Percentiles rank a stretch among this genome's conserved stretches.
Evolutionary conservation across 2,329 filamentous ascomycete species (phyloP).

Genomic region (Chrysoporthe austroafricana): DNA sequence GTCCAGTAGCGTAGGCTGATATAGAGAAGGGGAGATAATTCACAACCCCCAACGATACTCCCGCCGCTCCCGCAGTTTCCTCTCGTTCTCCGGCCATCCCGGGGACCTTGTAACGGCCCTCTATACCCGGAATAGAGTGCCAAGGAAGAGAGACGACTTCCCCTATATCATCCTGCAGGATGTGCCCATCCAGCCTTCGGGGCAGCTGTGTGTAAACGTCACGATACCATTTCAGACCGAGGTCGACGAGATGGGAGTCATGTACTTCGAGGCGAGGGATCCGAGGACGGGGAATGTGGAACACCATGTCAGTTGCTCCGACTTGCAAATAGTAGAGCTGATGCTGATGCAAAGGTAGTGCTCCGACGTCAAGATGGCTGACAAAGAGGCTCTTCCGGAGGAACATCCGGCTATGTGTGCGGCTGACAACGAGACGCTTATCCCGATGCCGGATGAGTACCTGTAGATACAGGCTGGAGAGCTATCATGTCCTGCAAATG

Average conservation of each 20-base stretch:
- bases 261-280: conserved; percentile 1
- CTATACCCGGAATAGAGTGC: conserved; percentile 1
- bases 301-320: neutral
- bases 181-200: neutral
- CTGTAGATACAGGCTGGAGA: neutral
- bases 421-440: neutral
- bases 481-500: neutral
- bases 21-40: neutral
- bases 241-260: neutral
- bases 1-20: neutral
- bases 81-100: neutral
- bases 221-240: neutral
- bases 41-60: neutral
- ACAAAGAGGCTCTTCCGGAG: neutral
- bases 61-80: neutral
- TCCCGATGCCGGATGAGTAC: neutral
- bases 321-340: neutral
- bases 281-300: neutral
- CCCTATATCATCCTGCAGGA: conserved; percentile 1
- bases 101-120: neutral
- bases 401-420: neutral
- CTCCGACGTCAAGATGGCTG: neutral
- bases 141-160: conserved; percentile 5
- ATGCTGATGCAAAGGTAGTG: neutral
- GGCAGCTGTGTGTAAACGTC: neutral